Percentiles rank a stretch among this genome's conserved stretches.
Evolutionary conservation across 768 basidiomycete genomes (phyloP).

Genomic region (Lanmaoa rubissima): DNA sequence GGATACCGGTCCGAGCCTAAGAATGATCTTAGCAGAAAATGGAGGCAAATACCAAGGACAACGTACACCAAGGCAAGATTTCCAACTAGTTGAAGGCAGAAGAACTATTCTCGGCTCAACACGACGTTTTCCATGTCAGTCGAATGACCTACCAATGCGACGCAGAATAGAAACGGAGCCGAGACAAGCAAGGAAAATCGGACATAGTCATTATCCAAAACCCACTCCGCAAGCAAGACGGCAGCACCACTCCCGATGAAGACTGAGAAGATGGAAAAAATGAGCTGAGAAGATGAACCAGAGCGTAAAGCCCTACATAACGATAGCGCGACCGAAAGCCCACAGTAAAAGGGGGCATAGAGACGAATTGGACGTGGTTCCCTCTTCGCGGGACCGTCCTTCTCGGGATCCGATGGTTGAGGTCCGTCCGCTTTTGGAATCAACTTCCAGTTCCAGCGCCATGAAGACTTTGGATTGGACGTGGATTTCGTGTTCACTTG

Average conservation of each 20-base stretch:
- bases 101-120: constrained; percentile 51
- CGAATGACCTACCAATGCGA: constrained; percentile 56
- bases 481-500: neutral
- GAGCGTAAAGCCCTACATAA: constrained; percentile 46
- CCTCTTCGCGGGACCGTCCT: constrained; percentile 36
- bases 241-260: constrained; percentile 64
- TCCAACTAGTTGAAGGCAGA: constrained; percentile 65
- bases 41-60: neutral
- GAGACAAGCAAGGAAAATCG: constrained; percentile 68
- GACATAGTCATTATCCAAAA: constrained; percentile 55
- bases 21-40: neutral
- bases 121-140: neutral
- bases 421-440: constrained; percentile 24
- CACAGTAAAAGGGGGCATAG: constrained; percentile 72
- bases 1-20: constrained; percentile 75
- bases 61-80: constrained; percentile 58
- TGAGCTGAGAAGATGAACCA: constrained; percentile 7
- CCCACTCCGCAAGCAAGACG: constrained; percentile 63
- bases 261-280: constrained; percentile 39
- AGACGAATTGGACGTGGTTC: constrained; percentile 51
- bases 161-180: constrained; percentile 70
- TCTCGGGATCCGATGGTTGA: constrained; percentile 43
- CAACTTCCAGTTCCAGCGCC: constrained; percentile 48
- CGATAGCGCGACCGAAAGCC: constrained; percentile 60
- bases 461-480: constrained; percentile 7